Conservation (phyloP, 345 rosid species). For the Brassica napus region Da-Ae NC_063435.1:3550001-3550500, state of each 20-base stretch:
- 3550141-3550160: constrained; percentile 98
- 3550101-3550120: too few species aligned
- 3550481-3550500: constrained; percentile 95
- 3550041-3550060: too few species aligned
- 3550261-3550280: constrained; percentile 91
- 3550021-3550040: too few species aligned
- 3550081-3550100: too few species aligned
- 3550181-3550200: constrained; percentile 98
- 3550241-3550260: constrained; percentile 98
- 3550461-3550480: constrained; percentile 98
- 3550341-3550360: constrained; percentile 54
- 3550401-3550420: constrained; percentile 95
- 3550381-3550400: constrained; percentile 91
- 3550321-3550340: constrained; percentile 50
- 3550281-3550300: constrained; percentile 47
- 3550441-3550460: constrained; percentile 86
- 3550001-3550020: too few species aligned
- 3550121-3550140: constrained; percentile 35
- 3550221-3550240: constrained; percentile 99
- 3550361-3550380: constrained; percentile 70
- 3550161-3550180: constrained; percentile 99
- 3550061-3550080: too few species aligned
- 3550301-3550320: constrained; percentile 27
- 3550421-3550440: constrained; percentile 99
- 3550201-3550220: constrained; percentile 89